Conservation (phyloP, 1,139 yeast species). For the Pichia sp. region DNA sequence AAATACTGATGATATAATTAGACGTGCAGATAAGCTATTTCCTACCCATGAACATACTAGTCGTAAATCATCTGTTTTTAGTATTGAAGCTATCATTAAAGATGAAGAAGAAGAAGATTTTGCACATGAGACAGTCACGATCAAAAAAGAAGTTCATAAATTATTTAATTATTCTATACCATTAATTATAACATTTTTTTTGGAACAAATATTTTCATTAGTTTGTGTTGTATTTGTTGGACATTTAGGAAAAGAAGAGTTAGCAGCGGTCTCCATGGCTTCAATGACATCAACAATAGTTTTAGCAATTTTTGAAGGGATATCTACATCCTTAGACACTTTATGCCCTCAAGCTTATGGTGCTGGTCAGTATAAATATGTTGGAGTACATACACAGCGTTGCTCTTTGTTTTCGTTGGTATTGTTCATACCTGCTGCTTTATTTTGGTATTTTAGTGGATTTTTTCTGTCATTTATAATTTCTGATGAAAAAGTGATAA, state of each 20-base stretch:
- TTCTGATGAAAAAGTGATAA: constrained; percentile 54
- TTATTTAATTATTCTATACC: constrained; percentile 56
- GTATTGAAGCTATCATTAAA: constrained; percentile 14
- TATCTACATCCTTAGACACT: constrained; percentile 82
- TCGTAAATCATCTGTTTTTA: constrained; percentile 11
- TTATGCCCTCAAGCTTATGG: constrained; percentile 82
- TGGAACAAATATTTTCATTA: constrained; percentile 67
- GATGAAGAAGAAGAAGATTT: constrained; percentile 34
- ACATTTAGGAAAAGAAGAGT: constrained; percentile 61
- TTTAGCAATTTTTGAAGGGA: constrained; percentile 79
- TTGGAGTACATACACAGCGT: constrained; percentile 59
- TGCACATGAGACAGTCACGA: constrained; percentile 41
- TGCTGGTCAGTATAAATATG: constrained; percentile 54
- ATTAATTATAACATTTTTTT: constrained; percentile 55
- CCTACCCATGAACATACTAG: constrained; percentile 12
- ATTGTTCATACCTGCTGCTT: constrained; percentile 54
- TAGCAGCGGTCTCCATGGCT: constrained; percentile 80
- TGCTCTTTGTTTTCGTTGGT: constrained; percentile 52
- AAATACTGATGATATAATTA: constrained; percentile 29
- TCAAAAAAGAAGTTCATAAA: constrained; percentile 40
- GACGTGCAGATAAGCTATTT: constrained; percentile 26
- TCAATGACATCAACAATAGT: constrained; percentile 85
- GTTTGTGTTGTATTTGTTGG: constrained; percentile 70
- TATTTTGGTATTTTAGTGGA: constrained; percentile 63
- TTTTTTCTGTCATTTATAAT: constrained; percentile 45